A percentile compares a stretch with the other conserved stretches of the same genome.
These are phyloP conservation scores for Silybum marianum DNA, from an alignment of 129 eudicot genomes.

Conservation along the genomic window DNA sequence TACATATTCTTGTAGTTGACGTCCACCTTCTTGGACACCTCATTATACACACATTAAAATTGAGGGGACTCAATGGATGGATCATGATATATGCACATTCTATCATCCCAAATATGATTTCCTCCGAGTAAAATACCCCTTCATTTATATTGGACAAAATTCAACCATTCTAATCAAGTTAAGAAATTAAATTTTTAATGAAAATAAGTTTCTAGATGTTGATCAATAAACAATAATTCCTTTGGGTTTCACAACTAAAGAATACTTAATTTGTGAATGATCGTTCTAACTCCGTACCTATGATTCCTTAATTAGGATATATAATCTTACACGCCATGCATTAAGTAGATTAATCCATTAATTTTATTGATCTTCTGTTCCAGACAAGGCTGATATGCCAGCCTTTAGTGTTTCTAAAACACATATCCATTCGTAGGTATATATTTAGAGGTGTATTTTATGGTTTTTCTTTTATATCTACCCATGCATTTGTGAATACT, in stretches of 20 bases:
- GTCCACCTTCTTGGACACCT: too few relatives aligned
- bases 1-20: too few relatives aligned
- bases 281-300: neutral
- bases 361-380: neutral
- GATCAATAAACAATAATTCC: neutral
- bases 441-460: conserved; percentile 3
- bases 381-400: conserved; percentile 10
- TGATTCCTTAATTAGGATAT: neutral
- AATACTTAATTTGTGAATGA: neutral
- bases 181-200: neutral
- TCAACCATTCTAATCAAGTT: neutral
- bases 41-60: too few relatives aligned
- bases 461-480: neutral
- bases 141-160: neutral
- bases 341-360: neutral
- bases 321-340: neutral
- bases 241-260: neutral
- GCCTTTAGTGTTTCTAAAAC: neutral
- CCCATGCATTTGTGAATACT: neutral
- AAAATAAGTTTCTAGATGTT: neutral
- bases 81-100: neutral
- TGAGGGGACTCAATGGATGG: neutral
- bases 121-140: neutral
- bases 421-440: neutral
- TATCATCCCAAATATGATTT: neutral